Conservation (phyloP, 2,329 filamentous ascomycete species). For the Fusarium caatingaense region DNA sequence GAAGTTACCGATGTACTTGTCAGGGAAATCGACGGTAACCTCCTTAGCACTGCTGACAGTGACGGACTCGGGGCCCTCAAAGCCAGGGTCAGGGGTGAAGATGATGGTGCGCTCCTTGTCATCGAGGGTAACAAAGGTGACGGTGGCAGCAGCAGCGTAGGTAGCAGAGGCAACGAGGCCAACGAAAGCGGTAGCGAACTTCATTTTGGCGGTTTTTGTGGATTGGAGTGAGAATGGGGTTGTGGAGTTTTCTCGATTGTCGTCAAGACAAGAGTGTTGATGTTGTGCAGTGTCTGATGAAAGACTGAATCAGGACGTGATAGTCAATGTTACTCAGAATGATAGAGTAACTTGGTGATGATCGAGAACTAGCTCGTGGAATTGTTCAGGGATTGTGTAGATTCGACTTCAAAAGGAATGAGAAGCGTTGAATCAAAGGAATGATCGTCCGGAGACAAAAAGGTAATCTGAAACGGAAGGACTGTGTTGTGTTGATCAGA, state of each 20-base stretch:
- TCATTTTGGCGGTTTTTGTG: slow-evolving; percentile 60
- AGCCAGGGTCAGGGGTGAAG: slow-evolving; percentile 61
- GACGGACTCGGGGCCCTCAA: slow-evolving; percentile 52
- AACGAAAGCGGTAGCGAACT: slow-evolving; percentile 61
- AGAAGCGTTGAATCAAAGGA: slow-evolving; percentile 47
- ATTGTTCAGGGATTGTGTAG: slow-evolving; percentile 41
- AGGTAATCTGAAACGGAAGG: slow-evolving; percentile 40
- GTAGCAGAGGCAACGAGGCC: slow-evolving; percentile 57
- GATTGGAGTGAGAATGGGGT: slow-evolving; percentile 24
- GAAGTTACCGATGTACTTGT: slow-evolving; percentile 62
- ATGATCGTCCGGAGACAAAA: slow-evolving; percentile 48
- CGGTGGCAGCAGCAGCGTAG: slow-evolving; percentile 58
- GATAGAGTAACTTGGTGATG: slow-evolving; percentile 23
- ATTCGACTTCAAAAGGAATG: slow-evolving; percentile 50
- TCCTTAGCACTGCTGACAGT: slow-evolving; percentile 54
- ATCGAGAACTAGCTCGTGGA: slow-evolving; percentile 47
- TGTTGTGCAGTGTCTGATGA: slow-evolving; percentile 38
- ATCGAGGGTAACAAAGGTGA: slow-evolving; percentile 72
- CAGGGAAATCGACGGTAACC: slow-evolving; percentile 57
- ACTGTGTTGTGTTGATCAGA: slow-evolving; percentile 37
- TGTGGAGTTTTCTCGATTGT: slow-evolving; percentile 34
- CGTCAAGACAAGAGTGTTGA: slow-evolving; percentile 45
- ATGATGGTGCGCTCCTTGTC: slow-evolving; percentile 59
- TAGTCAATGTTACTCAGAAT: slow-evolving; percentile 22
- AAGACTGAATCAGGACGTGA: slow-evolving; percentile 42